phyloP scores from a whole-genome alignment of 345 rosid genomes.

The Camelina sativa region DNA sequence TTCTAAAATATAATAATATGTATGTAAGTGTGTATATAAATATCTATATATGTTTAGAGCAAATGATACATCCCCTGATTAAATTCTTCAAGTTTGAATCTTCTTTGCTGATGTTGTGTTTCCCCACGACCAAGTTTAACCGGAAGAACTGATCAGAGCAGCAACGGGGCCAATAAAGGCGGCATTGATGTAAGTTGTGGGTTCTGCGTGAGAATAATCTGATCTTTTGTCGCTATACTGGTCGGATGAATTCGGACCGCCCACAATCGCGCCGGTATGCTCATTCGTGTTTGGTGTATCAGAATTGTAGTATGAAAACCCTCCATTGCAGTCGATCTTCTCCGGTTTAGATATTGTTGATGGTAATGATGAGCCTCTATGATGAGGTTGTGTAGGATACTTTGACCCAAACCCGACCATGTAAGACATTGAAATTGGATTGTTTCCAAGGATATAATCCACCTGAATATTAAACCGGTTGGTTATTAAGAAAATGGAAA shows the following conservation, averaged over 20 bases:
- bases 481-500: neutral
- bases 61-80: conserved; percentile 9
- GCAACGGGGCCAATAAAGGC: conserved; percentile 48
- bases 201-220: conserved; percentile 69
- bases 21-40: neutral
- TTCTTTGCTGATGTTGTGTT: conserved; percentile 3
- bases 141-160: neutral
- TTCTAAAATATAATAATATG: neutral
- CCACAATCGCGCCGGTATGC: conserved; percentile 79
- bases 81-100: conserved; percentile 8
- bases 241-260: conserved; percentile 74
- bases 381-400: conserved; percentile 72
- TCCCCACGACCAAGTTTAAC: conserved; percentile 5
- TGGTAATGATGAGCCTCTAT: conserved; percentile 79
- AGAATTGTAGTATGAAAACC: conserved; percentile 49
- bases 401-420: conserved; percentile 78
- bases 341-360: conserved; percentile 46
- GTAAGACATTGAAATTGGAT: conserved; percentile 82
- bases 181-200: conserved; percentile 70
- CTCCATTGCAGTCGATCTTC: conserved; percentile 65
- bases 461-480: conserved; percentile 50
- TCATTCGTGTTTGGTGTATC: conserved; percentile 61
- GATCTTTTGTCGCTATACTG: conserved; percentile 55
- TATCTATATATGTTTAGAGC: neutral
- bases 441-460: conserved; percentile 71